A percentile compares a stretch with the other conserved stretches of the same genome.
phyloP scores from a whole-genome alignment of 768 basidiomycete genomes.

The Scleroderma citrinum region DNA sequence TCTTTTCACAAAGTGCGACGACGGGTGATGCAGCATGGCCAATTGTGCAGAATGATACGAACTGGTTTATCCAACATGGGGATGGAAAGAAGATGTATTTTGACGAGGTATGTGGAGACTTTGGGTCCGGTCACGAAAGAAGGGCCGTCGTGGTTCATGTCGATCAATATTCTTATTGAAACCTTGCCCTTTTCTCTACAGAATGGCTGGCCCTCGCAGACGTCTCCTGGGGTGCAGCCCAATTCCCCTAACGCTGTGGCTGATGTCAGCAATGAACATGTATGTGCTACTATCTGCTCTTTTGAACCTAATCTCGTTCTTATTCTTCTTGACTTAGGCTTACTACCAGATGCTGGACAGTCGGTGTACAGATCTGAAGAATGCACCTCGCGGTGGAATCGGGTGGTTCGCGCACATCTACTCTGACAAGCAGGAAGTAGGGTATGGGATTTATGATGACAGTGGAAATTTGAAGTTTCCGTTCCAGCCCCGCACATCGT shows the following conservation, averaged over 20 bases:
- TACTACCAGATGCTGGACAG: slow-evolving; percentile 61
- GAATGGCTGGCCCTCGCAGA: slow-evolving; percentile 77
- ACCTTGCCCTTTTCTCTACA: slow-evolving; percentile 18
- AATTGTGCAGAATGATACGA: slow-evolving; percentile 48
- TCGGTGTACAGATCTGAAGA: slow-evolving; percentile 59
- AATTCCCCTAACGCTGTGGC: slow-evolving; percentile 60
- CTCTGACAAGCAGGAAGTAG: slow-evolving; percentile 56
- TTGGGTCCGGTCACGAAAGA: too few species aligned
- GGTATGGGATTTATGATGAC: slow-evolving; percentile 61
- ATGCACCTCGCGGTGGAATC: slow-evolving; percentile 51
- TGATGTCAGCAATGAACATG: slow-evolving; percentile 54
- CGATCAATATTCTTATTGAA: too few species aligned
- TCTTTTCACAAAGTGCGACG: slow-evolving; percentile 37
- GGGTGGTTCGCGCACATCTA: slow-evolving; percentile 85
- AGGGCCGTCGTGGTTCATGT: too few species aligned
- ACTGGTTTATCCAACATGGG: slow-evolving; percentile 64
- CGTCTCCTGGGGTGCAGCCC: slow-evolving; percentile 56
- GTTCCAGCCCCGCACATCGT: slow-evolving; percentile 58
- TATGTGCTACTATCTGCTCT: slow-evolving; percentile 21
- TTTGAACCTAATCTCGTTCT: background rate
- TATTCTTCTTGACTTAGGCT: slow-evolving; percentile 30
- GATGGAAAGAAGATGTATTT: slow-evolving; percentile 71
- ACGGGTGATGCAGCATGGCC: slow-evolving; percentile 59
- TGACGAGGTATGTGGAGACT: slow-evolving; percentile 44
- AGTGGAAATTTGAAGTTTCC: slow-evolving; percentile 51